Percentiles rank a stretch among this genome's conserved stretches.
These are phyloP conservation scores for Picea mariana DNA, from an alignment of 83 land plant species.

Conservation along the genomic window DNA sequence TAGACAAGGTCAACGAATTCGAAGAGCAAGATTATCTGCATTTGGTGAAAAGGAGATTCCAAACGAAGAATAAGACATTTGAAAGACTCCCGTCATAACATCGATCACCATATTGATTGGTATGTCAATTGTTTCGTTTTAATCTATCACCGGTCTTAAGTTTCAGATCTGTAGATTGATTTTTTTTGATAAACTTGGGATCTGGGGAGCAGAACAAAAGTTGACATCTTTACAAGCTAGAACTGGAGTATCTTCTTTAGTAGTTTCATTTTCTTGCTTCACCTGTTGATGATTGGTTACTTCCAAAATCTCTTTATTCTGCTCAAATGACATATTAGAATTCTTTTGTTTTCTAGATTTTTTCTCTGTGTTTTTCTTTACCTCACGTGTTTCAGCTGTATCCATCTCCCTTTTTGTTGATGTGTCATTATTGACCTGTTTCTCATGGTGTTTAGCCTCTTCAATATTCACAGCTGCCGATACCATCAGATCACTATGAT, in stretches of 20 bases:
- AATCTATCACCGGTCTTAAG: no score
- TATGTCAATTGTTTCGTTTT: no score
- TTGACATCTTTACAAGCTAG: constrained; percentile 8
- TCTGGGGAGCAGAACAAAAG: background rate
- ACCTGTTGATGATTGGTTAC: constrained; percentile 1
- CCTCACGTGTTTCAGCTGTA: constrained; percentile 33
- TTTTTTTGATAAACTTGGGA: background rate
- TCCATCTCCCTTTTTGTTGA: constrained; percentile 19
- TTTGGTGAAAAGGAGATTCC: no score
- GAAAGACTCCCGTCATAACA: no score
- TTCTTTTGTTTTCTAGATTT: constrained; percentile 60
- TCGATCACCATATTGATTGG: no score
- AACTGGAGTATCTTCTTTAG: background rate
- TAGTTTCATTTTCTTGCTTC: constrained; percentile 20
- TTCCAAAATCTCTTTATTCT: constrained; percentile 35
- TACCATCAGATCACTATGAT: background rate
- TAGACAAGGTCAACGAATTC: no score
- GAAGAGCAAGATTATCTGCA: no score
- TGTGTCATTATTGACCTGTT: constrained; percentile 10
- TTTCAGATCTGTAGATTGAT: no score
- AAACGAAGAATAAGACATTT: no score
- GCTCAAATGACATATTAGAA: constrained; percentile 35
- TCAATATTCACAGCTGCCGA: background rate
- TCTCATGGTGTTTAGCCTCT: constrained; percentile 3
- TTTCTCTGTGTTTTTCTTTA: constrained; percentile 56